Evolutionary conservation across 106 monocot genomes (phyloP).

Genomic region (Phalaenopsis aphrodite): DNA sequence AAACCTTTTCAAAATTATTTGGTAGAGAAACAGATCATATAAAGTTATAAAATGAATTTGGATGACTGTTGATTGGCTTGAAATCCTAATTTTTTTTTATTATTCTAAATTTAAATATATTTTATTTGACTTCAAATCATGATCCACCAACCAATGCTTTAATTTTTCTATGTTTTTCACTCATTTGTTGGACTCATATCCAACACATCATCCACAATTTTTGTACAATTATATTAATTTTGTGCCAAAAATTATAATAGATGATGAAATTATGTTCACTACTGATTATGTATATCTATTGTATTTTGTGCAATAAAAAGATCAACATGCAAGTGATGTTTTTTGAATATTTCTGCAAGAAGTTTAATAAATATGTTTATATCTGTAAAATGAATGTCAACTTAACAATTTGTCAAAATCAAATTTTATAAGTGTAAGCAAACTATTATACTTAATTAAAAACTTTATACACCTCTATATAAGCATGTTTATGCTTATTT

Average conservation of each 20-base stretch:
- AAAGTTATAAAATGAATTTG: too few relatives aligned
- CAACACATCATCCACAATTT: too few relatives aligned
- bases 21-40: too few relatives aligned
- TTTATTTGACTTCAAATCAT: too few relatives aligned
- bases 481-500: not conserved
- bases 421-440: not conserved
- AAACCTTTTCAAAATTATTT: too few relatives aligned
- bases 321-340: not conserved
- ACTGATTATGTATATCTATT: not conserved
- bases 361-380: not conserved
- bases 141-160: too few relatives aligned
- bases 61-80: too few relatives aligned
- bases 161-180: not conserved
- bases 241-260: too few relatives aligned
- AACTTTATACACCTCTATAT: not conserved
- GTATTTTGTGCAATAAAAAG: not conserved
- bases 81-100: too few relatives aligned
- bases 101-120: too few relatives aligned
- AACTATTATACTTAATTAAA: not conserved
- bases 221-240: too few relatives aligned
- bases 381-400: not conserved
- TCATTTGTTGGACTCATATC: not conserved
- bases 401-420: not conserved
- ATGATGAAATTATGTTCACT: not conserved
- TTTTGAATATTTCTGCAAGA: not conserved